phyloP scores from a whole-genome alignment of 495 filamentous ascomycete species.

The Arthonia radiata region DNA sequence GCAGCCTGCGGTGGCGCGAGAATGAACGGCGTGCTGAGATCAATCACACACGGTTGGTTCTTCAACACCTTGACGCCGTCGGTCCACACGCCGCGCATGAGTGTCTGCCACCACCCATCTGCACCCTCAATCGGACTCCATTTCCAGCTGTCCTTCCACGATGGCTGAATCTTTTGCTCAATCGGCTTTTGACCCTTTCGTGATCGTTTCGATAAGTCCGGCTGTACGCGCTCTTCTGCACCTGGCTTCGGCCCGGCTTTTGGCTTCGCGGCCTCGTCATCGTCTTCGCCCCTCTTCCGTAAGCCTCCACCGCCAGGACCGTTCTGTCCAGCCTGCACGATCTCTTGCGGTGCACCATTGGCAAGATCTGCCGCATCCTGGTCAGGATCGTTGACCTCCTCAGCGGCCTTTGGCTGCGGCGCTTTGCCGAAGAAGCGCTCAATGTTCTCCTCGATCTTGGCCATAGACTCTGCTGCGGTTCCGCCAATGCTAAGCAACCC shows the following conservation, averaged over 20 bases:
- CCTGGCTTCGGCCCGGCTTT: too few relatives aligned
- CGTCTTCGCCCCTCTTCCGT: too few relatives aligned
- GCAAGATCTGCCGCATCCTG: not conserved
- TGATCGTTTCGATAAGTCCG: too few relatives aligned
- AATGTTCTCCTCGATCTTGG: constrained; percentile 7
- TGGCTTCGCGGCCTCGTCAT: too few relatives aligned
- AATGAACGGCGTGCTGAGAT: constrained; percentile 15
- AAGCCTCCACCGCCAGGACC: too few relatives aligned
- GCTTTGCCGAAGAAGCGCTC: constrained; percentile 8
- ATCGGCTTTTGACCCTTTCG: too few relatives aligned
- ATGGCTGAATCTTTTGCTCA: too few relatives aligned
- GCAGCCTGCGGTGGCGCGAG: constrained; percentile 15
- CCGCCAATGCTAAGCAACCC: constrained; percentile 14
- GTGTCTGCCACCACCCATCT: constrained; percentile 15
- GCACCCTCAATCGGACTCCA: constrained; percentile 13
- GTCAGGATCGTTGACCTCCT: not conserved
- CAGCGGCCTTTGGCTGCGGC: constrained; percentile 1
- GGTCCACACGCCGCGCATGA: constrained; percentile 14
- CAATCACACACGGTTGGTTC: constrained; percentile 14
- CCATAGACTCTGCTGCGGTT: constrained; percentile 8
- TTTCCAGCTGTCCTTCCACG: constrained; percentile 10
- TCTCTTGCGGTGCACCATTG: not conserved
- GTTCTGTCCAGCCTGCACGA: not conserved
- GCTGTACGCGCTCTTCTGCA: too few relatives aligned
- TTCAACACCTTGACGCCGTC: constrained; percentile 9